A percentile compares a stretch with the other conserved stretches of the same genome.
Evolutionary conservation across 192 early-diverging fungal genomes (phyloP).

Genomic region (Linnemannia zychae): DNA sequence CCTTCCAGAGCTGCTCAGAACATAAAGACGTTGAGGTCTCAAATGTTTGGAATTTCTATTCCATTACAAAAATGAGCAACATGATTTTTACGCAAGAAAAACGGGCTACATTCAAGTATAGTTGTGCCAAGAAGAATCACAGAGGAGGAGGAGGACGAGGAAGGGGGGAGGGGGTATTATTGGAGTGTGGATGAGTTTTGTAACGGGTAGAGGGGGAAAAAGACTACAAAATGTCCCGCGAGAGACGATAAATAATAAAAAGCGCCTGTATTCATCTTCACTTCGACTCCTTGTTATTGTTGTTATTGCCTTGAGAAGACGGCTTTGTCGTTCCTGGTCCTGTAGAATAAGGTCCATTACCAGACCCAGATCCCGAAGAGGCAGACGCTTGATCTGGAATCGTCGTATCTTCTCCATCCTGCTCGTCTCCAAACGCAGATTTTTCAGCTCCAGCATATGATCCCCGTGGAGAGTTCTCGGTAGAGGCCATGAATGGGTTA

Average conservation of each 20-base stretch:
- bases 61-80: neutral
- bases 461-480: slow-evolving; percentile 10
- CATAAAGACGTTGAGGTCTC: neutral
- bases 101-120: neutral
- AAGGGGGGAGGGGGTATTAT: neutral
- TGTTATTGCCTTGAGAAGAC: neutral
- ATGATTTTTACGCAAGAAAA: neutral
- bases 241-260: neutral
- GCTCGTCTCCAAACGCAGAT: slow-evolving; percentile 14
- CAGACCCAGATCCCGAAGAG: slow-evolving; percentile 16
- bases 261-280: neutral
- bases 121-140: too few relatives aligned
- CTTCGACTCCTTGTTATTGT: neutral
- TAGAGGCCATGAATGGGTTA: neutral
- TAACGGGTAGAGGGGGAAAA: neutral
- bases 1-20: neutral
- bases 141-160: too few relatives aligned
- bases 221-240: neutral
- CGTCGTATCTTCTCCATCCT: slow-evolving; percentile 3
- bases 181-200: neutral
- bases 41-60: neutral
- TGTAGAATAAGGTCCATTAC: neutral
- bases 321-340: neutral
- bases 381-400: slow-evolving; percentile 7
- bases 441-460: neutral